Conservation (phyloP, 1,284 basidiomycete species). For the Malassezia slooffiae region DNA sequence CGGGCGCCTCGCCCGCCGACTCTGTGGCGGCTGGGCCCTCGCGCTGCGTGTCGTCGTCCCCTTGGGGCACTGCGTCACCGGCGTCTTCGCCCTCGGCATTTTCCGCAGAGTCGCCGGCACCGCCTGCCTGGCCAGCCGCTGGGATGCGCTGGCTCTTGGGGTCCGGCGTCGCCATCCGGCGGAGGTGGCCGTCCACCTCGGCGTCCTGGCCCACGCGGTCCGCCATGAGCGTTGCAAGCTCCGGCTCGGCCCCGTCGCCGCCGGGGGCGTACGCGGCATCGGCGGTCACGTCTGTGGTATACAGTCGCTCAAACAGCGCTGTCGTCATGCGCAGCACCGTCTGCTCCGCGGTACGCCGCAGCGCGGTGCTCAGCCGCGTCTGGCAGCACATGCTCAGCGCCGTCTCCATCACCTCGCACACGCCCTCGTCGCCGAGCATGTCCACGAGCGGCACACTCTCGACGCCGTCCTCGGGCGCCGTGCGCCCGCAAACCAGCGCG, state of each 20-base stretch:
- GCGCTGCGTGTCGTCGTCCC: conserved; percentile 2
- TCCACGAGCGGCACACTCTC: conserved; percentile 21
- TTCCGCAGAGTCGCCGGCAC: conserved; percentile 42
- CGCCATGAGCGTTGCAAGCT: conserved; percentile 34
- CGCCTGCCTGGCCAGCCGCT: conserved; percentile 34
- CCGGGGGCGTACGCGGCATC: conserved; percentile 34
- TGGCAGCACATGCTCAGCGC: conserved; percentile 94
- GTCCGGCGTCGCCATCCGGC: conserved; percentile 46
- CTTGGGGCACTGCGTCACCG: conserved; percentile 24
- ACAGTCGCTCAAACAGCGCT: conserved; percentile 65
- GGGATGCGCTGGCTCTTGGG: conserved; percentile 42
- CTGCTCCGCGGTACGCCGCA: conserved; percentile 84
- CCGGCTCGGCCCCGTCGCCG: conserved; percentile 24
- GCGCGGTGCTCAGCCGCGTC: conserved; percentile 78
- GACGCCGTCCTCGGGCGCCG: conserved; percentile 1
- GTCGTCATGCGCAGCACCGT: conserved; percentile 80
- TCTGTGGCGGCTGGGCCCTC: too few relatives aligned
- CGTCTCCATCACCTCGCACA: conserved; percentile 97
- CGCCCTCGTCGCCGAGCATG: conserved; percentile 64
- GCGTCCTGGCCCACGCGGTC: conserved; percentile 26
- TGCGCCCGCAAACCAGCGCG: conserved; percentile 58
- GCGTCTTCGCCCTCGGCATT: conserved; percentile 31
- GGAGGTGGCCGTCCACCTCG: conserved; percentile 22
- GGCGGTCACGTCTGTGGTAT: conserved; percentile 49
- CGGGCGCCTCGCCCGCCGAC: conserved; percentile 9